Base-by-base conservation (phyloP, 306 rosid genomes). In the Mimosa bimucronata region DNA sequence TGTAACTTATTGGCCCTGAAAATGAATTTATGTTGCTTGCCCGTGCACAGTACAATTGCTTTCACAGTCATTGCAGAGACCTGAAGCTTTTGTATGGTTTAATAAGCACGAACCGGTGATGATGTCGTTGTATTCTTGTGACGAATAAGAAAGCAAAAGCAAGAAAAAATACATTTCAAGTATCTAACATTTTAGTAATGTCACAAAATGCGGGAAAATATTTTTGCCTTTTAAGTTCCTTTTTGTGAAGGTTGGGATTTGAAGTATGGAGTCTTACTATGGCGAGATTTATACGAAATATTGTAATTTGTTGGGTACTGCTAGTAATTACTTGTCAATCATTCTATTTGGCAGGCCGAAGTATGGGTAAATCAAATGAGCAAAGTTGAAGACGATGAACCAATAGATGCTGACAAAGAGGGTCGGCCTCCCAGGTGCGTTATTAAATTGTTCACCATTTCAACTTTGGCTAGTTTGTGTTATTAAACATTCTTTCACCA, bases 331-430 rank as follows among this genome's bases (percentile, higher is more conserved):
- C 34, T 55, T 78, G 40, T 70, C 18, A 60, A 50, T 26, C 45
- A 19, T 77, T 67, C 61, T 77, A 69, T 67, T 85, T 38, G 80
- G 88, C 90, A 92, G 98, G 97, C 98, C 26, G 87, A 89, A 80
- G 74, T 69, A 83, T 94, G 93, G 98, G 90, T 91, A 72, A 88
- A 80, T 72, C 87, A 84, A 52, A 90, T 94, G 98, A 82, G 89
- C 77, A 53, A 81, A 77, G 83, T 66, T 61, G 89, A 70, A 30
- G 89, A 83, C 66, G 88, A 88, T 78, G 93, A 87, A 73, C 78
- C 75, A 34, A 50, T 66, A 52, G 67, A 66, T 78, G 84, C 68
- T 26, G 87, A 81, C 70, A 37, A 61, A 23, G 86, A 78, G 74
- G 83, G 81, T 68, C 88, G 90, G 61, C 92, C 97, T 82, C 40